These are phyloP conservation scores for Clonostachys sp. DNA, from an alignment of 2,329 filamentous ascomycete genomes.

Conservation along the genomic window DNA sequence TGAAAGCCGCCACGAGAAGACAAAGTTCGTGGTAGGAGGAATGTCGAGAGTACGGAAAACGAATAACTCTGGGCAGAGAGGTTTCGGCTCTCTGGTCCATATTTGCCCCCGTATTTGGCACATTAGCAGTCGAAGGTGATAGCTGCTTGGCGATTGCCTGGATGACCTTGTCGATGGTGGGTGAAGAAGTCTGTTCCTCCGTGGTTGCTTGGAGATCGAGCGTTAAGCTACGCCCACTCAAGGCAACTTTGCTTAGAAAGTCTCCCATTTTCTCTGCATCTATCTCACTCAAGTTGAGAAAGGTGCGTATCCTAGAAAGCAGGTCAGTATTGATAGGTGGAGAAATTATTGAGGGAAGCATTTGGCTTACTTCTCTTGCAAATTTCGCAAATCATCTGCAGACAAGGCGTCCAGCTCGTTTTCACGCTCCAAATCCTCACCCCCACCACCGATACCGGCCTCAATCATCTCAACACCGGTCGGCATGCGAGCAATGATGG, in stretches of 20 bases:
- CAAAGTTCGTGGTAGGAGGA: slow-evolving; percentile 82
- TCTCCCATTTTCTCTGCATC: not conserved
- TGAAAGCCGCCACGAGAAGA: slow-evolving; percentile 61
- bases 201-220: no score
- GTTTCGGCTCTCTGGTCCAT: not conserved
- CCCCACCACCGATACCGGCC: slow-evolving; percentile 73
- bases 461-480: slow-evolving; percentile 65
- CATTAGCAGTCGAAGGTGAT: not conserved
- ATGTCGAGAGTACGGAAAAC: slow-evolving; percentile 84
- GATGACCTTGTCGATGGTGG: not conserved
- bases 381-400: slow-evolving; percentile 44
- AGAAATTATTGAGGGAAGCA: rapidly evolving
- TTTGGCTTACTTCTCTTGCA: slow-evolving; percentile 32
- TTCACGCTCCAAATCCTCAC: slow-evolving; percentile 65
- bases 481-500: slow-evolving; percentile 63
- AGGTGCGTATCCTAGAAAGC: no score
- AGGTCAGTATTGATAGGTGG: not conserved
- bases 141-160: slow-evolving; percentile 1
- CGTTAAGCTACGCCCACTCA: no score
- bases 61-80: slow-evolving; percentile 35
- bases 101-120: not conserved
- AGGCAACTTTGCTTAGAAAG: not conserved
- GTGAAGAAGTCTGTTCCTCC: no score
- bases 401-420: slow-evolving; percentile 60
- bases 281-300: not conserved